These are phyloP conservation scores for Geranomyces michiganensis DNA, from an alignment of 192 early-diverging fungal genomes.

Conservation along the genomic window DNA sequence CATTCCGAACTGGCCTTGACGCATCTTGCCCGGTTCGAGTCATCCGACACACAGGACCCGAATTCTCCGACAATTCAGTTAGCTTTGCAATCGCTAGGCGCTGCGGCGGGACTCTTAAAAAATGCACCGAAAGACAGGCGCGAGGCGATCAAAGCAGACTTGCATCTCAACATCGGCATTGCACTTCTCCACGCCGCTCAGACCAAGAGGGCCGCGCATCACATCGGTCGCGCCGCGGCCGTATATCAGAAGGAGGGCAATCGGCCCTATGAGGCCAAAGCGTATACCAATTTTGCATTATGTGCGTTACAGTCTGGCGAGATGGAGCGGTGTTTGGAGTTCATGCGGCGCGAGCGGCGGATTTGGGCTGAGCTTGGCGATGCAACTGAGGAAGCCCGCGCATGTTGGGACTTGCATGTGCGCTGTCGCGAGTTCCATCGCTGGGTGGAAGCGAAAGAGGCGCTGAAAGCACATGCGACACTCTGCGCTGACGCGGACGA, in stretches of 20 bases:
- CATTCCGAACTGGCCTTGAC: constrained; percentile 24
- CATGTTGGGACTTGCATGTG: background rate
- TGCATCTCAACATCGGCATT: constrained; percentile 36
- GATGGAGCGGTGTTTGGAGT: constrained; percentile 1
- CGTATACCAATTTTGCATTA: constrained; percentile 19
- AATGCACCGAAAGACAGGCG: background rate
- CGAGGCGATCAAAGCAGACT: constrained; percentile 10
- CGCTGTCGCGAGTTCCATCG: background rate
- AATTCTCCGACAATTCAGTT: background rate
- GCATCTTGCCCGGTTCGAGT: constrained; percentile 13
- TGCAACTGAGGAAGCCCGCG: constrained; percentile 1
- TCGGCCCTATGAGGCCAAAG: constrained; percentile 20
- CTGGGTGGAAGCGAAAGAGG: background rate
- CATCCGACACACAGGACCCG: background rate
- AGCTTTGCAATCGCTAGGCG: background rate
- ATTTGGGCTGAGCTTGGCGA: constrained; percentile 28
- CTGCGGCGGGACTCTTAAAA: background rate
- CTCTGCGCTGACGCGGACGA: constrained; percentile 26
- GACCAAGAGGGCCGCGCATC: constrained; percentile 5
- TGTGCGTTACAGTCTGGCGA: background rate
- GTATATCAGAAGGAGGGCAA: constrained; percentile 14
- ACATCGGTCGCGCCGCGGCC: background rate
- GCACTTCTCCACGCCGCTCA: constrained; percentile 4
- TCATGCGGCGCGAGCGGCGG: constrained; percentile 5
- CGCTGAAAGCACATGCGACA: background rate